Conservation (phyloP, 306 rosid genomes). For the Styphnolobium japonicum region DNA sequence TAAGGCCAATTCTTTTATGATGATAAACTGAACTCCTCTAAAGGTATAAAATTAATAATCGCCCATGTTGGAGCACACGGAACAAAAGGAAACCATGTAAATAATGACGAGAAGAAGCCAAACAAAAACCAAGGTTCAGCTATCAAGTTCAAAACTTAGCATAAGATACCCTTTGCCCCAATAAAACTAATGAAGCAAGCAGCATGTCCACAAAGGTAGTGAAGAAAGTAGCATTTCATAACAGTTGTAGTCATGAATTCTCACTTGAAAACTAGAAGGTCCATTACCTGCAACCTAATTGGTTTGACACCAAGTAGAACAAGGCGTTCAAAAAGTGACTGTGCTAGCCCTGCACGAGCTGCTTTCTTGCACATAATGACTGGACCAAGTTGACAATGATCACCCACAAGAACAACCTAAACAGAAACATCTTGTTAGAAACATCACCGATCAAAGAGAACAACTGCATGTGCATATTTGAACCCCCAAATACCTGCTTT, state of each 20-base stretch:
- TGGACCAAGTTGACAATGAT: slow-evolving; percentile 99
- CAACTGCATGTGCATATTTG: neutral
- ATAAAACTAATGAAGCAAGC: neutral
- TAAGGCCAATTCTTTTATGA: neutral
- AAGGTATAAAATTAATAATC: neutral
- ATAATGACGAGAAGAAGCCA: neutral
- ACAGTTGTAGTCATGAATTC: neutral
- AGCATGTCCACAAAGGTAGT: neutral
- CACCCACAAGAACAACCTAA: slow-evolving; percentile 98
- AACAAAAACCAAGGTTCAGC: neutral
- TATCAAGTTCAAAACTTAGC: neutral
- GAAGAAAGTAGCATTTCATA: neutral
- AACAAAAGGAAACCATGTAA: neutral
- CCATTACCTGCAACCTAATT: slow-evolving; percentile 90
- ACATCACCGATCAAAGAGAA: neutral
- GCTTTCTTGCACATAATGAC: slow-evolving; percentile 99
- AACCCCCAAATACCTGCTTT: slow-evolving; percentile 69
- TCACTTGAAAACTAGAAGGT: neutral
- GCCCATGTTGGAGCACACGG: neutral
- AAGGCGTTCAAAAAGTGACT: slow-evolving; percentile 97
- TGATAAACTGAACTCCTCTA: neutral
- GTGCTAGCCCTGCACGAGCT: slow-evolving; percentile 99
- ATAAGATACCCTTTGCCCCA: neutral
- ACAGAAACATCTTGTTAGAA: slow-evolving; percentile 26
- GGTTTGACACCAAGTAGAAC: slow-evolving; percentile 97